Conservation (phyloP, 83 land plant genomes). For the Larix sibirica region DNA sequence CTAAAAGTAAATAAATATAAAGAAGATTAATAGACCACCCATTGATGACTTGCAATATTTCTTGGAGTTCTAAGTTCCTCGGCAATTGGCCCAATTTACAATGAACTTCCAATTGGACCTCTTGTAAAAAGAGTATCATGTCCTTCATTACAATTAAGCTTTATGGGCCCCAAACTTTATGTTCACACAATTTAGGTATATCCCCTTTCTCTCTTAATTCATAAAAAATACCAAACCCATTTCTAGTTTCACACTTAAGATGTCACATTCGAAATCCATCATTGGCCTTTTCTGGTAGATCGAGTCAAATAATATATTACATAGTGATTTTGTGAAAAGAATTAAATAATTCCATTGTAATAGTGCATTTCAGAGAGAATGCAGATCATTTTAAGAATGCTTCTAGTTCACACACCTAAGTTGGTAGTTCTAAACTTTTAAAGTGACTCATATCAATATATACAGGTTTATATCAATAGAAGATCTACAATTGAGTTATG, state of each 20-base stretch:
- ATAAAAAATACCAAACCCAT: background rate
- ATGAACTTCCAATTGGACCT: constrained; percentile 22
- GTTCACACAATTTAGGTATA: constrained; percentile 70
- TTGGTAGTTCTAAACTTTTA: background rate
- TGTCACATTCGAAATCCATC: background rate
- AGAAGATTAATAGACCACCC: constrained; percentile 49
- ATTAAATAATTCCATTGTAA: background rate
- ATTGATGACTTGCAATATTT: constrained; percentile 78
- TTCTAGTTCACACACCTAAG: background rate
- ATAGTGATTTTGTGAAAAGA: background rate
- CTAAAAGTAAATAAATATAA: too few species aligned
- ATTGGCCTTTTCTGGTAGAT: background rate
- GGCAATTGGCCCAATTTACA: constrained; percentile 74
- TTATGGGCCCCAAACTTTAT: background rate
- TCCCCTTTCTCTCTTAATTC: background rate
- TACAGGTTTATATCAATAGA: constrained; percentile 57
- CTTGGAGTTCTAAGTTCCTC: constrained; percentile 89
- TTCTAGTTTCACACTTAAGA: background rate
- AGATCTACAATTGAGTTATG: constrained; percentile 79
- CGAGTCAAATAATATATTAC: constrained; percentile 4
- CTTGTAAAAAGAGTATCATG: too few species aligned
- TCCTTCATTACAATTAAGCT: too few species aligned
- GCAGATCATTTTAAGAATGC: background rate
- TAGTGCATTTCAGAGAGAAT: background rate
- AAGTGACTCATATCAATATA: background rate